Evolutionary conservation across 257 asterid species (phyloP).

Genomic region (Scutellaria minor): DNA sequence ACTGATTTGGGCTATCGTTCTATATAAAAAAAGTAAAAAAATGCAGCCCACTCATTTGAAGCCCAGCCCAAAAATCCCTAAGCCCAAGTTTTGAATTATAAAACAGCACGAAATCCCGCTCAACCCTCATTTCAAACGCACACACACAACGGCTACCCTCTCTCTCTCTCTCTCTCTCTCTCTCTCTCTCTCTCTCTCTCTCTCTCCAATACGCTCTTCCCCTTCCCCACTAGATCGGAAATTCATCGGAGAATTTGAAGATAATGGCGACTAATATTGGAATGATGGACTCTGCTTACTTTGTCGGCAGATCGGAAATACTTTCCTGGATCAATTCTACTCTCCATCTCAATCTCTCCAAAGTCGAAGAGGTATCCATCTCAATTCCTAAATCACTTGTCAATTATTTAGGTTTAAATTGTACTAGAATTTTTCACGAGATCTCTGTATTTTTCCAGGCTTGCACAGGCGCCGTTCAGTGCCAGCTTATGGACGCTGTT

Average conservation of each 20-base stretch:
- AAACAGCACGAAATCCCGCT: constrained; percentile 47
- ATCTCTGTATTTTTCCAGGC: constrained; percentile 51
- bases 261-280: constrained; percentile 78
- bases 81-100: constrained; percentile 34
- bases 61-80: constrained; percentile 28
- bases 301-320: constrained; percentile 90
- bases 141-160: constrained; percentile 9
- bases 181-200: background rate
- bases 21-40: too few species aligned
- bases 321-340: constrained; percentile 87
- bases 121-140: constrained; percentile 51
- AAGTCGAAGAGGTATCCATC: constrained; percentile 83
- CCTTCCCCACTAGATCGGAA: constrained; percentile 8
- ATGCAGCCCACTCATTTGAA: background rate
- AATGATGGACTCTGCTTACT: constrained; percentile 90
- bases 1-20: too few species aligned
- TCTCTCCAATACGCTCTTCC: background rate
- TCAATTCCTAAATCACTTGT: background rate
- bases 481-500: constrained; percentile 91
- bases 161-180: background rate
- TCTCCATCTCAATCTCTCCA: constrained; percentile 80
- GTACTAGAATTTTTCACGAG: background rate
- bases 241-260: constrained; percentile 13
- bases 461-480: constrained; percentile 84
- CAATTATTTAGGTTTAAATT: background rate